A percentile compares a stretch with the other conserved stretches of the same genome.
These are phyloP conservation scores for Ichthyophonus hoferi DNA, from an alignment of 208 protist species.

Conservation along the genomic window DNA sequence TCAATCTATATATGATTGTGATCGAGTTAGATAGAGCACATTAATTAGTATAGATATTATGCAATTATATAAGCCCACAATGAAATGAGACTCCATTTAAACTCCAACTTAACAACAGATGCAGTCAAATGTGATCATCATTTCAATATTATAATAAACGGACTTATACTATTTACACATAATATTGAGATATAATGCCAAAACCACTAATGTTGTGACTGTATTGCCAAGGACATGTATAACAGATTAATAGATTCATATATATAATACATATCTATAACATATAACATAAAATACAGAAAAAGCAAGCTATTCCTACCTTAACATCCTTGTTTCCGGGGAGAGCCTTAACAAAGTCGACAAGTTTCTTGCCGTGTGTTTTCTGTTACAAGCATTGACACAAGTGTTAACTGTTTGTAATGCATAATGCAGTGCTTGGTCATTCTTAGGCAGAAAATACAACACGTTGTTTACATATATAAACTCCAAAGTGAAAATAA, in stretches of 20 bases:
- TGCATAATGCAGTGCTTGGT: too few species aligned
- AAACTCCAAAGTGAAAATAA: too few species aligned
- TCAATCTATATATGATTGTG: too few species aligned
- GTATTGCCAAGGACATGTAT: neutral
- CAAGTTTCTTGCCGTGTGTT: conserved; percentile 51
- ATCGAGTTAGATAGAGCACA: too few species aligned
- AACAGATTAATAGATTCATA: neutral
- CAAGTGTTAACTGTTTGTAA: too few species aligned
- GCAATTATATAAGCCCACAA: neutral
- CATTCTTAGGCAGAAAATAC: too few species aligned
- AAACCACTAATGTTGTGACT: too few species aligned
- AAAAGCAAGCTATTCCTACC: too few species aligned
- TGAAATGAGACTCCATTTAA: neutral
- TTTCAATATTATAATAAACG: neutral
- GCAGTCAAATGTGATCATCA: neutral
- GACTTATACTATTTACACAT: neutral
- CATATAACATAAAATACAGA: too few species aligned
- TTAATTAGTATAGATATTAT: neutral
- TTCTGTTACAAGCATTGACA: too few species aligned
- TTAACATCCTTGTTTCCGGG: conserved; percentile 24
- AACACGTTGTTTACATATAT: too few species aligned
- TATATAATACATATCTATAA: too few species aligned
- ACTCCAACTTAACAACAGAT: neutral
- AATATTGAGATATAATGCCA: neutral
- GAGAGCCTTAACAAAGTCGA: conserved; percentile 64